Percentiles rank a stretch among this genome's conserved stretches.
Conservation (phyloP, 164 flowering plant species). For the Pachysandra terminalis region DNA sequence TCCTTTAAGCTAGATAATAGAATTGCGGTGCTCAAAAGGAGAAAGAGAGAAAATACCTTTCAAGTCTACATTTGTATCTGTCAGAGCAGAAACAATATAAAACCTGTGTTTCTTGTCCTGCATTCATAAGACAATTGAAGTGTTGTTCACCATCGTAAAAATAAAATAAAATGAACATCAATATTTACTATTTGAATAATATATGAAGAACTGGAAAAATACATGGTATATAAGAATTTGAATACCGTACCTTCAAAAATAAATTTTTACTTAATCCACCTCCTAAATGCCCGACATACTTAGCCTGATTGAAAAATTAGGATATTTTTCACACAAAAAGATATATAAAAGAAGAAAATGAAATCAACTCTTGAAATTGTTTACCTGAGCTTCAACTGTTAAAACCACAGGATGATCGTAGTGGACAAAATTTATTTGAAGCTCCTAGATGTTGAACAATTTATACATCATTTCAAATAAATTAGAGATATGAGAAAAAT, state of each 20-base stretch:
- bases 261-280: constrained; percentile 82
- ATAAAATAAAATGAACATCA: background rate
- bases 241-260: constrained; percentile 68
- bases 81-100: constrained; percentile 82
- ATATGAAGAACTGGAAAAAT: too few relatives aligned
- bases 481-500: too few relatives aligned
- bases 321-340: too few relatives aligned
- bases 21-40: background rate
- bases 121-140: constrained; percentile 17
- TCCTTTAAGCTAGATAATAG: background rate
- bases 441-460: too few relatives aligned
- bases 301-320: constrained; percentile 49
- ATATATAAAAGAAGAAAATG: background rate
- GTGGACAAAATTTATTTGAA: constrained; percentile 56
- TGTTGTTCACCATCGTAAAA: background rate
- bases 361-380: background rate
- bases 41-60: constrained; percentile 34
- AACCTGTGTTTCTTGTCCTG: constrained; percentile 91
- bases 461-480: too few relatives aligned
- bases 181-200: background rate
- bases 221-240: background rate
- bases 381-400: constrained; percentile 95
- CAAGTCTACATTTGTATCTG: constrained; percentile 73
- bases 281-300: constrained; percentile 69
- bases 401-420: constrained; percentile 84